These are phyloP conservation scores for Endotrypanum monterogeii DNA, from an alignment of 208 protist genomes.

Conservation along the genomic window DNA sequence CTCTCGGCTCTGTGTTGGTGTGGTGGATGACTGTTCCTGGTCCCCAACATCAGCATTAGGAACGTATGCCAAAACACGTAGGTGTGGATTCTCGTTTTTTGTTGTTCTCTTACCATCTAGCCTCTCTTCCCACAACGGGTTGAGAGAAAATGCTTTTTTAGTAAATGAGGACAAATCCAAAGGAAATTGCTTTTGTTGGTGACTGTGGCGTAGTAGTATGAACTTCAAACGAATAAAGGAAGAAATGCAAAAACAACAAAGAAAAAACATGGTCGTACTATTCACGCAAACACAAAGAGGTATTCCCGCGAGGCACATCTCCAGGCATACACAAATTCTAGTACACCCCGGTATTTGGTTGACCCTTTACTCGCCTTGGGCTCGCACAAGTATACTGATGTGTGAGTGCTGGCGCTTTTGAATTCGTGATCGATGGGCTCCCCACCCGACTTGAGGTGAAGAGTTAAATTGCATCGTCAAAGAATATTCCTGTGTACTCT, in stretches of 20 bases:
- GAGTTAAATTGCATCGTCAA: neutral
- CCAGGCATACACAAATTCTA: neutral
- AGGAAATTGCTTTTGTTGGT: neutral
- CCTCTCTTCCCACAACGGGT: neutral
- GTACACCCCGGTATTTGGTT: too few relatives aligned
- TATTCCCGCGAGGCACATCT: neutral
- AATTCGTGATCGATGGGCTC: neutral
- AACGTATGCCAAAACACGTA: neutral
- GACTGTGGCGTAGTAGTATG: conserved; percentile 2
- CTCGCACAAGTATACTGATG: neutral
- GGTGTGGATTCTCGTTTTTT: neutral
- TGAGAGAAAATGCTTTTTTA: neutral
- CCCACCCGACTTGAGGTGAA: neutral
- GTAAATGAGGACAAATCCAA: neutral
- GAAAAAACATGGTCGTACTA: too few relatives aligned
- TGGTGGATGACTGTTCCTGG: conserved; percentile 72
- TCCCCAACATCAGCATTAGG: conserved; percentile 70
- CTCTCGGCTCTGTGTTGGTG: conserved; percentile 35
- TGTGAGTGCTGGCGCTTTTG: neutral
- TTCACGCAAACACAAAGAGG: neutral
- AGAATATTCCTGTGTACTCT: too few relatives aligned
- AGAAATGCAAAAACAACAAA: neutral
- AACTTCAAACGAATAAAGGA: neutral
- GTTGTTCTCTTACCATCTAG: too few relatives aligned
- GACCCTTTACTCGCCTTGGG: neutral